Evolutionary conservation across 177 flowering plant species (phyloP), one percentile per base, ranked within the genome.

Genomic region (Tripterygium wilfordii): DNA sequence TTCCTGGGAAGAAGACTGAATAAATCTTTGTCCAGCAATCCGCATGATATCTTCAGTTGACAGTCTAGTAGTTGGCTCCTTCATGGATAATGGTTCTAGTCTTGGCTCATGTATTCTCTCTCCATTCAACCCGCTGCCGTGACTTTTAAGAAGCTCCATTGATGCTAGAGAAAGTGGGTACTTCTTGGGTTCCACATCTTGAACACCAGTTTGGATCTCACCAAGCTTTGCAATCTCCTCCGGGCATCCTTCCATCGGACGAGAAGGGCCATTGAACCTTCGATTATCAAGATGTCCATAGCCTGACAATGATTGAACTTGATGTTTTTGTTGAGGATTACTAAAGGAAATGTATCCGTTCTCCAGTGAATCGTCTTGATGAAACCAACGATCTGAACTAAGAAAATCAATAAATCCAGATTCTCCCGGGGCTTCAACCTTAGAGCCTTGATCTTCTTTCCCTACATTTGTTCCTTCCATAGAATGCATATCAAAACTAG

Each of bases 141-240:
- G 53, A 25, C 51, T 55, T 16, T 46, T 72, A 19, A 67, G 52
- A 17, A 74, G 42, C 66, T 60, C 56, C n/a, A n/a, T n/a, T n/a
- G n/a, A n/a, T n/a, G 56, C 49, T 17, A 62, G 33, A 25, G 60
- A 32, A 29, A 29, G 45, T 7, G 53, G 55, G 21, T 26, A 3
- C 50, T 58, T 67, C 50, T 50, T 33, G 5, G 30, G 14, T 28
- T 54, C 47, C 13, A 48, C 31, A 4, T 45, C 54, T 29, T 30
- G 29, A 49, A 16, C 37, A 5, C 53, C 49, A 51, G 31, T 45
- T 32, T 12, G 10, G 21, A 8, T 6, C 17, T n/a, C n/a, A n/a
- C n/a, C n/a, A n/a, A n/a, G n/a, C n/a, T n/a, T n/a, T n/a, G n/a
- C n/a, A n/a, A n/a, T 25, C 18, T 42, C 53, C 28, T 58, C 61